These are phyloP conservation scores for Ophiostoma quercus DNA, from an alignment of 2,329 filamentous ascomycete species.

Conservation along the genomic window DNA sequence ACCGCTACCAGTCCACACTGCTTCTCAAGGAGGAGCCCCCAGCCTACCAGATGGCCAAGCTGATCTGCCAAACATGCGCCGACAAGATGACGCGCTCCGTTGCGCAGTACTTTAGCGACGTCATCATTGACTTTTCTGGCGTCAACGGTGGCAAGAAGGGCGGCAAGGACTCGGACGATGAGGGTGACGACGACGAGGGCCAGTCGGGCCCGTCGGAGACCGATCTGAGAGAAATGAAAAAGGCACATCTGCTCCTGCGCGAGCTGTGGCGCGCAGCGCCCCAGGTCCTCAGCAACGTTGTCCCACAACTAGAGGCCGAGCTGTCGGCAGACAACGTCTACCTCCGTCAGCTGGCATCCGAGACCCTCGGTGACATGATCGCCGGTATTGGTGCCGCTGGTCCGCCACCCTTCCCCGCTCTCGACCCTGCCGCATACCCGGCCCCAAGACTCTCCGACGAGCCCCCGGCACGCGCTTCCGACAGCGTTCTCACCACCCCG, in stretches of 20 bases:
- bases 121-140: conserved; percentile 81
- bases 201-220: conserved; percentile 66
- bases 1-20: conserved; percentile 75
- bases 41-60: conserved; percentile 94
- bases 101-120: conserved; percentile 93
- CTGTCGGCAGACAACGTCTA: conserved; percentile 84
- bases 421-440: conserved; percentile 85
- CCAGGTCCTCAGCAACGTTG: conserved; percentile 81
- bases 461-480: conserved; percentile 43
- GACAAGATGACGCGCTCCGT: conserved; percentile 95
- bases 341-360: conserved; percentile 79
- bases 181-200: conserved; percentile 58
- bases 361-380: conserved; percentile 92
- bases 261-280: conserved; percentile 93
- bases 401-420: conserved; percentile 62
- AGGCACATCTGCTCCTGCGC: conserved; percentile 81
- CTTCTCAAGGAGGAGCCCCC: conserved; percentile 82
- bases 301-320: conserved; percentile 90
- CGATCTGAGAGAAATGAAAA: conserved; percentile 79
- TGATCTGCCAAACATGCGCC: conserved; percentile 79
- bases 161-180: conserved; percentile 35
- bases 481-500: conserved; percentile 69
- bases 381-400: conserved; percentile 90
- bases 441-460: conserved; percentile 62
- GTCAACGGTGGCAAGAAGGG: conserved; percentile 36